phyloP scores from a whole-genome alignment of 768 basidiomycete genomes.

The Phaffia australis region DNA sequence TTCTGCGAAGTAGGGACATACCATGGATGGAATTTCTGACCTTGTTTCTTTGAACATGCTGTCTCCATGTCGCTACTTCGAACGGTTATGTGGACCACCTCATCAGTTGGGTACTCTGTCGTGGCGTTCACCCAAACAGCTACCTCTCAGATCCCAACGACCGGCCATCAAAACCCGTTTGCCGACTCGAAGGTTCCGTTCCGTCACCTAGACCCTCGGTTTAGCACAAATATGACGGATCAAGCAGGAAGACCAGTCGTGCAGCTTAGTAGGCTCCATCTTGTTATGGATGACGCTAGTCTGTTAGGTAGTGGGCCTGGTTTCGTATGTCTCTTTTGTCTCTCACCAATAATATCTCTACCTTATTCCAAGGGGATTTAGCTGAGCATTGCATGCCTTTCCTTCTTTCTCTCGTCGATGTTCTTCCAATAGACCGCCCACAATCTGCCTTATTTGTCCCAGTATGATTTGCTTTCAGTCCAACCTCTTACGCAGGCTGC shows the following conservation, averaged over 20 bases:
- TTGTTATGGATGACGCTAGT: constrained; percentile 68
- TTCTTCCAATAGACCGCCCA: constrained; percentile 51
- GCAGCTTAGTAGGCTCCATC: constrained; percentile 61
- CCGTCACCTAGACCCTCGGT: constrained; percentile 46
- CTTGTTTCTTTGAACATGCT: constrained; percentile 5
- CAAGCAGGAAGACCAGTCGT: constrained; percentile 42
- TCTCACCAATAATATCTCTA: constrained; percentile 1
- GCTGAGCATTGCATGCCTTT: not conserved
- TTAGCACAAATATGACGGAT: constrained; percentile 44
- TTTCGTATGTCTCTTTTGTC: constrained; percentile 44
- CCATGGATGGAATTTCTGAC: not conserved
- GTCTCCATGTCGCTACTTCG: constrained; percentile 44
- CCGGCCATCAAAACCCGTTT: constrained; percentile 56
- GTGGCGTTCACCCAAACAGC: constrained; percentile 65
- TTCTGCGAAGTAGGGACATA: not conserved
- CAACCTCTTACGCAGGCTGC: constrained; percentile 59
- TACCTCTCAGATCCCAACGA: constrained; percentile 59
- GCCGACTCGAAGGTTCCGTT: constrained; percentile 34
- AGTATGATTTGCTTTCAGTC: constrained; percentile 68
- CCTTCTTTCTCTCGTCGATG: not conserved
- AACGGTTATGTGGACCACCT: not conserved
- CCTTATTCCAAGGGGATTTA: no score
- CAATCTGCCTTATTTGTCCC: constrained; percentile 51
- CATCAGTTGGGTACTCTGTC: constrained; percentile 73
- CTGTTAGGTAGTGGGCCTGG: constrained; percentile 63